These are phyloP conservation scores for Hippophae tibetana DNA, from an alignment of 306 rosid genomes.

Conservation along the genomic window DNA sequence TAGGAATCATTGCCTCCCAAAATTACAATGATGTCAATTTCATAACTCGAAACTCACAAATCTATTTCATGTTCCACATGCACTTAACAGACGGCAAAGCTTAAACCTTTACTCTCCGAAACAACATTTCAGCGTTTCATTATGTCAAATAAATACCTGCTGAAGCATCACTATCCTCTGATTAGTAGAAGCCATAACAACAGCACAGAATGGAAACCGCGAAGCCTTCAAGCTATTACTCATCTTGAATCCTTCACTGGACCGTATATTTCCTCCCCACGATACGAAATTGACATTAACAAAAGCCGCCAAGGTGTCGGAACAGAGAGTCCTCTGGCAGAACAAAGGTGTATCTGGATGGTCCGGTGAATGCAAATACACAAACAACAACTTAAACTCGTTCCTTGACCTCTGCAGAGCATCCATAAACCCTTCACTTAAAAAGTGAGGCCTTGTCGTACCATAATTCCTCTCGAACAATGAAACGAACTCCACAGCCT, in stretches of 20 bases:
- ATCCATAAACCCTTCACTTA: constrained; percentile 79
- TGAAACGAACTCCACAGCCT: constrained; percentile 61
- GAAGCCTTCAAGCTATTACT: constrained; percentile 94
- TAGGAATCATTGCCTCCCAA: too few relatives aligned
- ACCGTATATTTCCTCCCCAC: constrained; percentile 93
- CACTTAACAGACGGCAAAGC: too few relatives aligned
- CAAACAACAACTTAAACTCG: constrained; percentile 63
- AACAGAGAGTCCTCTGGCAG: constrained; percentile 71
- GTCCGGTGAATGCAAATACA: constrained; percentile 91
- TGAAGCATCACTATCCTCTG: constrained; percentile 92
- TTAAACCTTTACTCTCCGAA: too few relatives aligned
- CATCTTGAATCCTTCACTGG: constrained; percentile 98
- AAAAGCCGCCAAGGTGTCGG: constrained; percentile 49
- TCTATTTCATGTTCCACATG: too few relatives aligned
- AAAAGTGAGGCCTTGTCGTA: constrained; percentile 49
- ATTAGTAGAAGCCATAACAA: constrained; percentile 85
- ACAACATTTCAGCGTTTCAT: too few relatives aligned
- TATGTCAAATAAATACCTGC: constrained; percentile 39
- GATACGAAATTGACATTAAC: constrained; percentile 81
- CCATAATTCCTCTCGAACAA: constrained; percentile 75
- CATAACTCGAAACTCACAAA: too few relatives aligned
- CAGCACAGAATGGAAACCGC: constrained; percentile 86
- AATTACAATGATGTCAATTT: too few relatives aligned
- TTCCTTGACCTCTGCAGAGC: constrained; percentile 79
- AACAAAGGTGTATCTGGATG: constrained; percentile 84